A percentile compares a stretch with the other conserved stretches of the same genome.
Evolutionary conservation across 2,329 filamentous ascomycete genomes (phyloP).

Genomic region (Aspergillus fijiensis): DNA sequence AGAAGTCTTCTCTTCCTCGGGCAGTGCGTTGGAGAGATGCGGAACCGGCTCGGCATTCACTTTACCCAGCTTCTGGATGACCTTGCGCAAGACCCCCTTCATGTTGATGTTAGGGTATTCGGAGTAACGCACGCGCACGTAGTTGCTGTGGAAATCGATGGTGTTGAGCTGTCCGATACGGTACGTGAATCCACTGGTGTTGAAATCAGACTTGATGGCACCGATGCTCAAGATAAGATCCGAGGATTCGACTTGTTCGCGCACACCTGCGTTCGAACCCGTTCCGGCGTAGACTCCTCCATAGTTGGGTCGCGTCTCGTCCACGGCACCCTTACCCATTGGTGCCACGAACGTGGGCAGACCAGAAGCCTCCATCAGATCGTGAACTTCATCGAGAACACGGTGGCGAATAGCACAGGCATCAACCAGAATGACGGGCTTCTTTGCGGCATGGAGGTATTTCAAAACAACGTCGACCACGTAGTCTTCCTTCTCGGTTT

Average conservation of each 20-base stretch:
- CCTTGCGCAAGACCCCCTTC: slow-evolving; percentile 73
- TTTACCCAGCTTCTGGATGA: slow-evolving; percentile 59
- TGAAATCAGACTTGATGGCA: slow-evolving; percentile 47
- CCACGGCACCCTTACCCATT: slow-evolving; percentile 83
- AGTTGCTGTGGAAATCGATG: slow-evolving; percentile 79
- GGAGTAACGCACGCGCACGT: slow-evolving; percentile 72
- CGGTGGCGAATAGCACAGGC: slow-evolving; percentile 78
- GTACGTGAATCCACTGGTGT: slow-evolving; percentile 74
- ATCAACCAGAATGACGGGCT: slow-evolving; percentile 77
- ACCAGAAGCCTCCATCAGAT: slow-evolving; percentile 68
- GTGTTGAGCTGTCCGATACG: slow-evolving; percentile 74
- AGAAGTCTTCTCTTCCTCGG: slow-evolving; percentile 32
- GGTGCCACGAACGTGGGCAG: slow-evolving; percentile 84
- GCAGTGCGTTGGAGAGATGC: slow-evolving; percentile 55
- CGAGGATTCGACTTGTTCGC: slow-evolving; percentile 41
- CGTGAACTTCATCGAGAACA: slow-evolving; percentile 69
- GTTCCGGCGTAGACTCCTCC: slow-evolving; percentile 84
- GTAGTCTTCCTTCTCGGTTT: slow-evolving; percentile 71
- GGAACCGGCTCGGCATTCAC: slow-evolving; percentile 58
- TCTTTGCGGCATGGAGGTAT: slow-evolving; percentile 69
- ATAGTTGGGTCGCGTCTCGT: slow-evolving; percentile 73
- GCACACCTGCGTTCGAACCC: slow-evolving; percentile 60
- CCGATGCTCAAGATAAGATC: slow-evolving; percentile 47
- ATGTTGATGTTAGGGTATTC: slow-evolving; percentile 77
- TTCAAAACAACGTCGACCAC: slow-evolving; percentile 77